phyloP scores from a whole-genome alignment of 176 grass and related monocot genomes.

The Raddia distichophylla region DNA sequence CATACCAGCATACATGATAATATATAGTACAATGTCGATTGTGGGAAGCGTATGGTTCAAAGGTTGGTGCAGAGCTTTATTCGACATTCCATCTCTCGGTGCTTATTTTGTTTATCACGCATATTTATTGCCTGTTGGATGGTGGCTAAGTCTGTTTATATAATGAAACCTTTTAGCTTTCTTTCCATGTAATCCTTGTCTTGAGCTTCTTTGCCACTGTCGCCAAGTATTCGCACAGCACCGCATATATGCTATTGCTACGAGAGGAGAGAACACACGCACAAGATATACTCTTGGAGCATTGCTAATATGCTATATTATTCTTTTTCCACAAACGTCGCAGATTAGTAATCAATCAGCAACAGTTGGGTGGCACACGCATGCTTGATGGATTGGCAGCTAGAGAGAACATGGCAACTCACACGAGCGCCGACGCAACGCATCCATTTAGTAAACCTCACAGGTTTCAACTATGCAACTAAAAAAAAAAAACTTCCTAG shows the following conservation, averaged over 20 bases:
- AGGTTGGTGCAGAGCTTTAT: slow-evolving; percentile 29
- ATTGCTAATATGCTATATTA: no score
- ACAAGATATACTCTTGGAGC: no score
- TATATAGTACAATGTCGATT: not conserved
- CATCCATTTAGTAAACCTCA: not conserved
- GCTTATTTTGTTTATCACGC: not conserved
- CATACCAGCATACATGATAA: not conserved
- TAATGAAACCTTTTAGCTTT: not conserved
- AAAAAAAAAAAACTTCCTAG: not conserved
- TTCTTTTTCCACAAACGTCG: no score
- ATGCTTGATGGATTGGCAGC: no score
- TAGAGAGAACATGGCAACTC: no score
- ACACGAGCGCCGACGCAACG: no score
- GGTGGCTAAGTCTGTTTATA: not conserved
- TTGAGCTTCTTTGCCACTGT: not conserved
- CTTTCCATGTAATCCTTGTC: not conserved
- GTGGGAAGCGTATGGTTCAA: not conserved
- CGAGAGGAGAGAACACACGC: no score
- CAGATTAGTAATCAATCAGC: no score
- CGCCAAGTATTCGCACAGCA: not conserved
- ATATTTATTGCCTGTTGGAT: not conserved
- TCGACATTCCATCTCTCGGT: slow-evolving; percentile 14
- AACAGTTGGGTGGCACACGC: no score
- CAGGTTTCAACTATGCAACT: not conserved
- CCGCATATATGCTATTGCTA: not conserved